Evolutionary conservation across 1,139 yeast genomes (phyloP), one percentile per base, ranked within the genome.

Genomic region (Kodamaea ohmeri): DNA sequence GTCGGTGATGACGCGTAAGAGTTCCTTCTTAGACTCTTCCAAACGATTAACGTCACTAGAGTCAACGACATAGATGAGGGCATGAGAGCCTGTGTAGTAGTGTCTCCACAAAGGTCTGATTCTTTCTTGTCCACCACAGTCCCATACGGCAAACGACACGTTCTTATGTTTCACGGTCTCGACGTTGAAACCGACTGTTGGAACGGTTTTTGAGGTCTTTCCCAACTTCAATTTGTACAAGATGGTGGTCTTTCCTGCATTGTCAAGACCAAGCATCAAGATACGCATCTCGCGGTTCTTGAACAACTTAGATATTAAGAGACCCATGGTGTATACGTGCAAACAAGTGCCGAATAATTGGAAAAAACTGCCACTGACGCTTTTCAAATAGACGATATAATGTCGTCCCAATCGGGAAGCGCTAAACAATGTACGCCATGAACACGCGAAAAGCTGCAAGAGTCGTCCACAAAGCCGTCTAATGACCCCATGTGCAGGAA

Each of bases 81-180:
- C 96, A 55, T 88, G 86, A 3, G 97, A 87, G 21, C 96, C 96
- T 9, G 96, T 86, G 63, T 84, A 88, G 63, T 89, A 90, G 58
- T 89, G 96, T 61, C 97, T 79, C 97, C 97, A 89, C 38, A 89
- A 70, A 0, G 95, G 95, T 54, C 96, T 75, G 49, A 87, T 78
- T 60, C 95, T 73, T 53, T 87, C 95, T 65, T 88, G 96, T 59
- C 96, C 97, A 65, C 96, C 97, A 42, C 94, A 94, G 61, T 89
- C 97, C 97, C 97, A 90, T 50, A 92, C 94, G 45, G 92, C 92
- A 71, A 89, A 88, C 43, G 86, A 80, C 44, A 89, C 82, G 60
- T 87, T 87, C 60, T 84, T 86, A 61, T 84, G 90, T 44, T 85
- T 81, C 50, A 90, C 89, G 6, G 96, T 87, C 62, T 90, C 97